Conservation (phyloP, 148 eudicot species). For the Rhododendron ferrugineum region DNA sequence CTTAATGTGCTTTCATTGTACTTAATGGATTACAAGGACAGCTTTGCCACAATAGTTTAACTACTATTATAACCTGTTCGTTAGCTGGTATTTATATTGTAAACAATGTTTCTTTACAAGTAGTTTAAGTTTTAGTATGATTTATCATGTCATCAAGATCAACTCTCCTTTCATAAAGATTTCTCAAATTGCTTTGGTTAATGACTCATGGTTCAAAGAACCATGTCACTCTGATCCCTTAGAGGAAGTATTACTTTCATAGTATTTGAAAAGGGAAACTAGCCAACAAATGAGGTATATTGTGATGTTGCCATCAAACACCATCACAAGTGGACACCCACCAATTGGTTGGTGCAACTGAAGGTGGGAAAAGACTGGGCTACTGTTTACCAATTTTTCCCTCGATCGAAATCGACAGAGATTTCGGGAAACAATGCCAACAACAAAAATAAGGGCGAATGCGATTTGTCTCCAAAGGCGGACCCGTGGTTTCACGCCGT, state of each 20-base stretch:
- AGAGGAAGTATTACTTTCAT: background rate
- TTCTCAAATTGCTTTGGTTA: background rate
- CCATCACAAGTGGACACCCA: background rate
- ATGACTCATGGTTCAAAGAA: background rate
- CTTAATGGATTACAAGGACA: background rate
- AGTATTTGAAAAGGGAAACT: background rate
- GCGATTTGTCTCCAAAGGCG: no score
- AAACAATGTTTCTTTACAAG: background rate
- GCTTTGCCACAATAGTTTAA: background rate
- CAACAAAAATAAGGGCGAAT: no score
- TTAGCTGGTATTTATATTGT: background rate
- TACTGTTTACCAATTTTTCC: no score
- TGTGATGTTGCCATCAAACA: background rate
- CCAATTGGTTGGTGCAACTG: conserved; percentile 3
- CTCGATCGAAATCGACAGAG: no score
- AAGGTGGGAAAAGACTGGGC: background rate
- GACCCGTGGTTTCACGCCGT: no score
- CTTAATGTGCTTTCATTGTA: background rate
- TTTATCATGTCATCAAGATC: background rate
- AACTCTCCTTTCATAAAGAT: background rate
- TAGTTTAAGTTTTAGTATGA: background rate
- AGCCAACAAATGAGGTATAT: background rate
- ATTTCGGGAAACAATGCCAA: no score
- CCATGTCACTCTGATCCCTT: background rate
- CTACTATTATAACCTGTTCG: background rate